phyloP scores from a whole-genome alignment of 495 filamentous ascomycete genomes.

The Lasiosphaeria hispida region DNA sequence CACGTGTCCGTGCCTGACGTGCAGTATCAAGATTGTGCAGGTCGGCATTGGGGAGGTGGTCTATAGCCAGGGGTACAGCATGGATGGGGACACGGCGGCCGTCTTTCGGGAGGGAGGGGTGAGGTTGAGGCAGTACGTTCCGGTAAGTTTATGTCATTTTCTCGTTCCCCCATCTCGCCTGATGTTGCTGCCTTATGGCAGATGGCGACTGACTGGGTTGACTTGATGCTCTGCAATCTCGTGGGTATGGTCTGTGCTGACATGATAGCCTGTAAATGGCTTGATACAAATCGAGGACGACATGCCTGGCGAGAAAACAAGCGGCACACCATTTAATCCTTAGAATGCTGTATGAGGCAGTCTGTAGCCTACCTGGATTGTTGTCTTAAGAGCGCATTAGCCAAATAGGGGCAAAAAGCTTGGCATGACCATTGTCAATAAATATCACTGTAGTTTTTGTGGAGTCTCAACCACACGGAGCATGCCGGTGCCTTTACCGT shows the following conservation, averaged over 20 bases:
- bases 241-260: slow-evolving; percentile 10
- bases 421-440: too few species aligned
- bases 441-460: too few species aligned
- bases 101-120: slow-evolving; percentile 77
- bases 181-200: too few species aligned
- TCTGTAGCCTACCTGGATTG: not conserved
- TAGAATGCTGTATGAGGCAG: not conserved
- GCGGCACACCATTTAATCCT: not conserved
- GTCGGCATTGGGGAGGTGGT: slow-evolving; percentile 95
- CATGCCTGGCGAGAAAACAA: not conserved
- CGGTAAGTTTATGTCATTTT: slow-evolving; percentile 52
- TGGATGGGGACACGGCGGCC: slow-evolving; percentile 82
- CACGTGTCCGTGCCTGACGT: slow-evolving; percentile 97
- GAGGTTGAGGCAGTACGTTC: slow-evolving; percentile 73
- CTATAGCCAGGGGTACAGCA: slow-evolving; percentile 87
- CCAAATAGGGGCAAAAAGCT: too few species aligned
- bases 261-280: slow-evolving; percentile 50
- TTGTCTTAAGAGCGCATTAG: too few species aligned
- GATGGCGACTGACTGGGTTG: too few species aligned
- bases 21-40: slow-evolving; percentile 95
- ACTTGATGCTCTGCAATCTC: too few species aligned
- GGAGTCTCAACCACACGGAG: too few species aligned
- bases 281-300: slow-evolving; percentile 47
- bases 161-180: too few species aligned
- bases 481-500: too few species aligned